Evolutionary conservation across 1,284 basidiomycete species (phyloP), one percentile per base, ranked within the genome.

Genomic region (Rhodotorula sp.): DNA sequence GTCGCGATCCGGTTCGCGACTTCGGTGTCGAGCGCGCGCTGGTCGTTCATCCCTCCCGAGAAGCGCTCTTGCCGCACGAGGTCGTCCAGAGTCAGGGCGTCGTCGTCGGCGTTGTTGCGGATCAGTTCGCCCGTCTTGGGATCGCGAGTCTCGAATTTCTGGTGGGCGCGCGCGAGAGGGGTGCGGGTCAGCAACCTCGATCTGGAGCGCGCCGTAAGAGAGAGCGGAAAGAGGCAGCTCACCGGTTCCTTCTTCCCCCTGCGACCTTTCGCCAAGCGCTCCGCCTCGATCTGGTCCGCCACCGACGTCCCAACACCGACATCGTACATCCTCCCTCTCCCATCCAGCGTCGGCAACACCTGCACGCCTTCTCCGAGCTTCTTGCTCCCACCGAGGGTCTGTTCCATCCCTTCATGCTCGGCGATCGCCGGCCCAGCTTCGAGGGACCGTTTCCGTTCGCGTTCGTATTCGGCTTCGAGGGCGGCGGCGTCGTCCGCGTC

Each of bases 11-110:
- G 90, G 59, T 86, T 84, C 1, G 96, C 96, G 77, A 97, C 89
- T 80, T 96, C 91, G 26, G 89, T 88, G 80, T 99, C 95, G 70
- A 95, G 83, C 78, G 93, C 86, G 84, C 97, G 97, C 83, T 95
- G 91, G 81, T 94, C 92, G 4, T 88, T 85, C 74, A 91, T 87
- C 14, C 97, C 96, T 47, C 90, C 95, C 54, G 89, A 87, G 79
- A 98, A 94, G 54, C 87, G 86, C 81, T 99, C 97, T 80, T 97
- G 92, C 16, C 96, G 87, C 54, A 99, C 86, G 84, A 99, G 88
- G 79, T 99, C 96, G 5, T 90, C 90, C 5, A 99, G 85, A 0
- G 92, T 91, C 46, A 88, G 85, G 0, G 86, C 85, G 80, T 97
- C 94, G 79, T 97, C 96, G 78, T 97, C 93, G 12, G 90, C 88